A percentile compares a stretch with the other conserved stretches of the same genome.
Conservation (phyloP, 73 alveolate species). For the Urostyla sp. region DNA sequence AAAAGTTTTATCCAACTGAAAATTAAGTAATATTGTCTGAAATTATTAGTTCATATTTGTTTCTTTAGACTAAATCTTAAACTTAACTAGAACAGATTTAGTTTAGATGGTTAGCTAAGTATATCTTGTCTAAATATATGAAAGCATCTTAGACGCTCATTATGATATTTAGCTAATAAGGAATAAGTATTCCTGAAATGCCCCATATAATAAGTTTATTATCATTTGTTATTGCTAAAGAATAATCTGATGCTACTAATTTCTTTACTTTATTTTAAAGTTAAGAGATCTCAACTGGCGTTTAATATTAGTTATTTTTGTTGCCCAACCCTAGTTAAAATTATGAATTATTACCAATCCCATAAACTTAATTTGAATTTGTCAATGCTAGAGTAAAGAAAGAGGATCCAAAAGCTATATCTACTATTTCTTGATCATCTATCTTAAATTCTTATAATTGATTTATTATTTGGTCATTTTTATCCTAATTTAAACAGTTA, state of each 20-base stretch:
- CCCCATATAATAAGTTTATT: conserved; percentile 31
- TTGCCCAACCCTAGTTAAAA: conserved; percentile 27
- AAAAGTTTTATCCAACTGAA: not conserved
- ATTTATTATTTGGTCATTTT: not conserved
- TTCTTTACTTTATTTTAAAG: conserved; percentile 1
- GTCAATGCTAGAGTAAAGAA: conserved; percentile 5
- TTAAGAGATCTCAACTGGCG: not conserved
- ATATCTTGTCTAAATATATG: not conserved
- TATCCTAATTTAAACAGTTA: not conserved
- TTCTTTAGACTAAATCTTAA: not conserved
- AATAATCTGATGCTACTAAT: conserved; percentile 14
- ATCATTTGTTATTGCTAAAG: conserved; percentile 8
- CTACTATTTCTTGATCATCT: not conserved
- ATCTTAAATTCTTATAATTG: not conserved
- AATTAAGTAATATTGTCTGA: not conserved
- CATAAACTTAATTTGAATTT: not conserved
- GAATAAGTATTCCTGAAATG: conserved; percentile 8
- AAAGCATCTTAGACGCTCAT: not conserved
- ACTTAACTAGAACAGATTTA: not conserved
- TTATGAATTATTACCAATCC: not conserved
- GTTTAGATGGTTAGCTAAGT: not conserved
- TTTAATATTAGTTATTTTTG: not conserved
- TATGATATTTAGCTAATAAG: not conserved
- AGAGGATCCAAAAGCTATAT: conserved; percentile 16
- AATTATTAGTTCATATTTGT: not conserved